These are phyloP conservation scores for Rhodamnia argentea DNA, from an alignment of 345 rosid genomes.

Conservation along the genomic window DNA sequence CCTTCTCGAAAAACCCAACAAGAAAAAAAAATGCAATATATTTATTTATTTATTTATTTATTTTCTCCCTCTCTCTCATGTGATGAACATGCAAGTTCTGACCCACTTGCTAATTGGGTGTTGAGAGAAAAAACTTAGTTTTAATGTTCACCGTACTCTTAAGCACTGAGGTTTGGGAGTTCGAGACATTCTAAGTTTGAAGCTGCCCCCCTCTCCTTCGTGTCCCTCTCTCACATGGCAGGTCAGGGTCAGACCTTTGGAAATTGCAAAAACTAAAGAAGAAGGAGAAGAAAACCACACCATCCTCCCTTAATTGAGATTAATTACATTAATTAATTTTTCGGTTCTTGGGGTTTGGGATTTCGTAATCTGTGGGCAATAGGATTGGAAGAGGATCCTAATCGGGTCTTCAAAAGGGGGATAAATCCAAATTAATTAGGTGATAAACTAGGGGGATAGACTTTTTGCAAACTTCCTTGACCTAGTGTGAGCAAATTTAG, in stretches of 20 bases:
- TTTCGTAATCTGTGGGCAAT: neutral
- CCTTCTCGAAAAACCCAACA: neutral
- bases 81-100: slow-evolving; percentile 5
- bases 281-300: neutral
- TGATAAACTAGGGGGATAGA: neutral
- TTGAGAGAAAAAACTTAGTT: neutral
- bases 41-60: too few species aligned
- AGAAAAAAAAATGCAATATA: neutral
- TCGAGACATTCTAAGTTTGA: slow-evolving; percentile 2
- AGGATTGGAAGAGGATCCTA: neutral
- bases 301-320: neutral
- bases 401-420: neutral
- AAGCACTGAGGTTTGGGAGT: neutral
- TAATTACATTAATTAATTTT: neutral
- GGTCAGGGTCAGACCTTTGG: neutral
- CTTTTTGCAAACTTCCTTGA: neutral
- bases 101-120: neutral
- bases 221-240: neutral
- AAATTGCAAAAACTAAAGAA: neutral
- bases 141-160: neutral
- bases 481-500: neutral
- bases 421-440: neutral
- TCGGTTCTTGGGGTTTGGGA: neutral
- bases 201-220: neutral
- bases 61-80: neutral